Conservation (phyloP, 768 basidiomycete genomes). For the Podaxis rugospora region DNA sequence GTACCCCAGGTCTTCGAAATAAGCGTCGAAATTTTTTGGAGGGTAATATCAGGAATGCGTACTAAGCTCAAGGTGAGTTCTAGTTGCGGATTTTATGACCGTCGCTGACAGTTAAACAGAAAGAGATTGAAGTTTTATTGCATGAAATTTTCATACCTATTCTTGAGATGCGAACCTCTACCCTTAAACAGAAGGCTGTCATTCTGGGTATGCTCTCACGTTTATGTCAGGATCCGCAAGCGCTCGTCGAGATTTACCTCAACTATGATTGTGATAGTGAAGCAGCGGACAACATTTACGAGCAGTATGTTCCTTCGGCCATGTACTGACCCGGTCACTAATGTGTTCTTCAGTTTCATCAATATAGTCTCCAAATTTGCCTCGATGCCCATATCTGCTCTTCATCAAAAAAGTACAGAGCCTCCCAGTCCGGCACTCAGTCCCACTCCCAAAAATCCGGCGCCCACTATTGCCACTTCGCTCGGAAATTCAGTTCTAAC, state of each 20-base stretch:
- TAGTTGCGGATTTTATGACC: not conserved
- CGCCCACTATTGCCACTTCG: slow-evolving; percentile 25
- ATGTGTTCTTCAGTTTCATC: slow-evolving; percentile 58
- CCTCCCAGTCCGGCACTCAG: slow-evolving; percentile 57
- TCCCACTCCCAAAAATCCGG: slow-evolving; percentile 45
- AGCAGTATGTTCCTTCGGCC: slow-evolving; percentile 56
- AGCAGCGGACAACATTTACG: slow-evolving; percentile 95
- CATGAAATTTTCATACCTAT: slow-evolving; percentile 99
- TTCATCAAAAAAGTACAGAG: slow-evolving; percentile 49
- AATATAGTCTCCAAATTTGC: slow-evolving; percentile 95
- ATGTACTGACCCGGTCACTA: not conserved
- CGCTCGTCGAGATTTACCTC: slow-evolving; percentile 95
- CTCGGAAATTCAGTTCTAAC: slow-evolving; percentile 62
- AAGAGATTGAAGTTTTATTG: slow-evolving; percentile 98
- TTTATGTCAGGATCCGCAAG: slow-evolving; percentile 94
- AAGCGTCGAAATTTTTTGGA: slow-evolving; percentile 98
- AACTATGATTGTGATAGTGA: slow-evolving; percentile 99
- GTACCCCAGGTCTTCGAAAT: slow-evolving; percentile 97
- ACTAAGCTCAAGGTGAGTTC: slow-evolving; percentile 87
- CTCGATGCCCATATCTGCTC: slow-evolving; percentile 45
- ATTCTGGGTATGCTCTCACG: slow-evolving; percentile 86
- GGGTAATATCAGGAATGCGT: slow-evolving; percentile 89
- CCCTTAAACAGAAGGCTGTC: slow-evolving; percentile 90
- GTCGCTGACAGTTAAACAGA: slow-evolving; percentile 41
- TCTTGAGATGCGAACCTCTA: slow-evolving; percentile 95